These are phyloP conservation scores for Exutisphaerella laricina DNA, from an alignment of 2,329 filamentous ascomycete species.

Conservation along the genomic window DNA sequence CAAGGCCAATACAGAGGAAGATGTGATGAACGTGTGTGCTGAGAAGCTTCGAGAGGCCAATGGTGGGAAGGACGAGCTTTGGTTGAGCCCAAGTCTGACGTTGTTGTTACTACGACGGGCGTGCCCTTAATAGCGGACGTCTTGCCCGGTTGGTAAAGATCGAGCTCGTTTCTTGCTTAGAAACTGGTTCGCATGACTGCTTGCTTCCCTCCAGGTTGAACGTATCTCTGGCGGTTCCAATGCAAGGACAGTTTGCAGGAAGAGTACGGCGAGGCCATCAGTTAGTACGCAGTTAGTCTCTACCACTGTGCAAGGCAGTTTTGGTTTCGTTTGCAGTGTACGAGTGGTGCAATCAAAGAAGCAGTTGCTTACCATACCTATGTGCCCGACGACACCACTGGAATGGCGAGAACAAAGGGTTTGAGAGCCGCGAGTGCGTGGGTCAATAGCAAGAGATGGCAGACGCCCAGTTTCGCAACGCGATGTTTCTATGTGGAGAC, in stretches of 20 bases:
- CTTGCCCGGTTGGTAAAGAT: background rate
- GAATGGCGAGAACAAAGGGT: too few relatives aligned
- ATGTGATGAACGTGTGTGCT: slow-evolving; percentile 30
- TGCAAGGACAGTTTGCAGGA: background rate
- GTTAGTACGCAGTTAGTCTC: slow-evolving; percentile 1
- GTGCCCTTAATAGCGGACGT: slow-evolving; percentile 5
- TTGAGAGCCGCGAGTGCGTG: too few relatives aligned
- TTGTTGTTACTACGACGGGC: slow-evolving; percentile 9
- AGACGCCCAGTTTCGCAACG: too few relatives aligned
- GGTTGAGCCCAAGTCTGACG: slow-evolving; percentile 7
- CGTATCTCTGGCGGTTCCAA: slow-evolving; percentile 3
- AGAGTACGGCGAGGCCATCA: background rate
- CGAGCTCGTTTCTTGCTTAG: too few relatives aligned
- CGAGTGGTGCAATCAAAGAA: too few relatives aligned
- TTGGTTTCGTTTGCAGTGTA: too few relatives aligned
- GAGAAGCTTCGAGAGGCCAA: slow-evolving; percentile 16
- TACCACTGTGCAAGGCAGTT: too few relatives aligned
- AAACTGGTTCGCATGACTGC: background rate
- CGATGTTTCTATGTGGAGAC: too few relatives aligned
- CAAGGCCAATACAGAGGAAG: slow-evolving; percentile 38
- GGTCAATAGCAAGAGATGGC: too few relatives aligned
- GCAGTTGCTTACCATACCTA: too few relatives aligned
- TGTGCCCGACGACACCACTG: too few relatives aligned
- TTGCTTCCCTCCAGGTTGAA: background rate
- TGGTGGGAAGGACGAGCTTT: slow-evolving; percentile 8